A percentile compares a stretch with the other conserved stretches of the same genome.
Evolutionary conservation across 352 stramenopile species (phyloP).

Genomic region (Pythium coloratum): DNA sequence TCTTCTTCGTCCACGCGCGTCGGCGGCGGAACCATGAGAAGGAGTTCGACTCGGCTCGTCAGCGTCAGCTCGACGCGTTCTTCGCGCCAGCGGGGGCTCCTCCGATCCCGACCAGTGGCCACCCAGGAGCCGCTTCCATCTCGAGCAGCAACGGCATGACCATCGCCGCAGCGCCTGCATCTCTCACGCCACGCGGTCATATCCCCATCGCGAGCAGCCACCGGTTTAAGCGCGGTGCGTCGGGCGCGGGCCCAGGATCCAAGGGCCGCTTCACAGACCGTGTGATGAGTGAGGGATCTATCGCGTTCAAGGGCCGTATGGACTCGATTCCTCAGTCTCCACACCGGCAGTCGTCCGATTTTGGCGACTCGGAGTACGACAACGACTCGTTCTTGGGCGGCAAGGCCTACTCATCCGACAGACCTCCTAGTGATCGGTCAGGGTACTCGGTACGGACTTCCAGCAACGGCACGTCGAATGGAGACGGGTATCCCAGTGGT

Average conservation of each 20-base stretch:
- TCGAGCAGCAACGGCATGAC: slow-evolving; percentile 22
- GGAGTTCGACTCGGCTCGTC: slow-evolving; percentile 17
- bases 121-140: slow-evolving; percentile 19
- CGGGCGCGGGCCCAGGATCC: neutral
- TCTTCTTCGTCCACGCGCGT: slow-evolving; percentile 57
- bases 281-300: slow-evolving; percentile 14
- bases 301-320: slow-evolving; percentile 11
- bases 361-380: neutral
- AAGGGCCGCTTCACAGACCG: slow-evolving; percentile 14
- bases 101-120: slow-evolving; percentile 8
- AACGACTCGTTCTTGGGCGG: slow-evolving; percentile 18
- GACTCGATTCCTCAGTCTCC: slow-evolving; percentile 17
- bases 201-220: slow-evolving; percentile 40
- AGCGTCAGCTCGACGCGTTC: slow-evolving; percentile 19
- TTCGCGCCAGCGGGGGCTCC: slow-evolving; percentile 10
- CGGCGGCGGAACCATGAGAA: slow-evolving; percentile 28
- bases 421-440: neutral
- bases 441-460: slow-evolving; percentile 6
- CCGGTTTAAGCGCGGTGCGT: slow-evolving; percentile 36
- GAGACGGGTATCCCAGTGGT: neutral
- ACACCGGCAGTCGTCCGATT: slow-evolving; percentile 12
- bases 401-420: slow-evolving; percentile 25
- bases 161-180: slow-evolving; percentile 3
- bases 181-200: slow-evolving; percentile 18
- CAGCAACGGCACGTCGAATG: neutral